Conservation (phyloP, 352 stramenopile species). For the Globisporangium lucens region DNA sequence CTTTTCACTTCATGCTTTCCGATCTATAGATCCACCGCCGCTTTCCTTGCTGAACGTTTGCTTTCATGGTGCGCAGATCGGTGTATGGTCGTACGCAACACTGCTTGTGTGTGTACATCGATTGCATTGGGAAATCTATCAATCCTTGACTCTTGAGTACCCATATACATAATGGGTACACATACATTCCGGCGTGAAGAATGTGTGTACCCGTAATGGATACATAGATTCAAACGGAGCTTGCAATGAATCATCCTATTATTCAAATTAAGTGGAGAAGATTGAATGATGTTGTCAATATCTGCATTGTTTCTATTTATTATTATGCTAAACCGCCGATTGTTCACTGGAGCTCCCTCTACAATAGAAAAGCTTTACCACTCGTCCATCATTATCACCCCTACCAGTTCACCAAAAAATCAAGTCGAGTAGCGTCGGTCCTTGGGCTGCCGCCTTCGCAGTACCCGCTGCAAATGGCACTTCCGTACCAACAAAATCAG, state of each 20-base stretch:
- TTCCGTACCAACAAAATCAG: not conserved
- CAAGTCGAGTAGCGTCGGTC: constrained; percentile 11
- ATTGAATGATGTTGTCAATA: not conserved
- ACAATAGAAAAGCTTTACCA: not conserved
- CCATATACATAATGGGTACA: not conserved
- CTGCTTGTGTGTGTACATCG: not conserved
- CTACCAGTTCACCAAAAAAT: not conserved
- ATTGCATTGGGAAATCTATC: too few relatives aligned
- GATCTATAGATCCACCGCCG: not conserved
- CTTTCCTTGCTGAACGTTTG: not conserved
- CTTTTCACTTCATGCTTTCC: not conserved
- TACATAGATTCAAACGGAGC: not conserved
- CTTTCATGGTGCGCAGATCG: not conserved
- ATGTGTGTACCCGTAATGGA: not conserved
- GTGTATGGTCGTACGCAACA: not conserved
- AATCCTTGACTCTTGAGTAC: not conserved
- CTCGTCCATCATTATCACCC: not conserved
- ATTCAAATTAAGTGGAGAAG: not conserved
- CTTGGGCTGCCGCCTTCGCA: constrained; percentile 1
- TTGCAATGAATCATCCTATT: not conserved
- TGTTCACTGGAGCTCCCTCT: not conserved
- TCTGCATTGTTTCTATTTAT: not conserved
- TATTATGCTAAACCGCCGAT: not conserved
- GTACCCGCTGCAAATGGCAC: not conserved
- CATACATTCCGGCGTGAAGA: not conserved